Conservation (phyloP, 176 grass and related monocot species). For the Aegilops tauschii region DNA sequence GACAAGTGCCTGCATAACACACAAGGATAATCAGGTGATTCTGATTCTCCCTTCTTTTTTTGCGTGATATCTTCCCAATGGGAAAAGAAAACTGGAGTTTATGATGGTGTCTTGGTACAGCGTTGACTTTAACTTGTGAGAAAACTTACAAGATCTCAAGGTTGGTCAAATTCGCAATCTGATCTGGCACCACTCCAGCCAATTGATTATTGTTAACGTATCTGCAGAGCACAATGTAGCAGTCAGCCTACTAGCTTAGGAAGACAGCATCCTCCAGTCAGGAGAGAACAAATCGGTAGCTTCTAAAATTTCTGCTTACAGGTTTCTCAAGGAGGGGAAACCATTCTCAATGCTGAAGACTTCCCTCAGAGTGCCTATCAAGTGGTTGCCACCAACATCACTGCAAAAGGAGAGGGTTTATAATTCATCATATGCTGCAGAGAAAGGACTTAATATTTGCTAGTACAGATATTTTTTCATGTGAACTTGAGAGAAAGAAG, state of each 20-base stretch:
- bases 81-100: neutral
- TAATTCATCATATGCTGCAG: slow-evolving; percentile 23
- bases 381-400: slow-evolving; percentile 86
- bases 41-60: no score
- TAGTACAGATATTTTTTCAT: neutral
- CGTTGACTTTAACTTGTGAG: neutral
- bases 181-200: slow-evolving; percentile 80
- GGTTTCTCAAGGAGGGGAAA: slow-evolving; percentile 86
- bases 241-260: slow-evolving; percentile 10
- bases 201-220: slow-evolving; percentile 91
- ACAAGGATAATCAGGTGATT: neutral
- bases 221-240: slow-evolving; percentile 36
- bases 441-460: neutral
- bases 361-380: slow-evolving; percentile 79
- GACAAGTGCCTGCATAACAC: slow-evolving; percentile 66
- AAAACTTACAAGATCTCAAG: slow-evolving; percentile 89
- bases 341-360: slow-evolving; percentile 70
- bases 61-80: neutral
- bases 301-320: slow-evolving; percentile 51
- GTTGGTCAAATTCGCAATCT: slow-evolving; percentile 88
- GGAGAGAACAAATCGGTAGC: neutral
- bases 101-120: neutral
- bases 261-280: slow-evolving; percentile 7
- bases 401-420: slow-evolving; percentile 31
- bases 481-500: slow-evolving; percentile 8